Percentiles rank a stretch among this genome's conserved stretches.
These are phyloP conservation scores for Plasmodium ovale DNA, from an alignment of 169 alveolate genomes.

Conservation along the genomic window DNA sequence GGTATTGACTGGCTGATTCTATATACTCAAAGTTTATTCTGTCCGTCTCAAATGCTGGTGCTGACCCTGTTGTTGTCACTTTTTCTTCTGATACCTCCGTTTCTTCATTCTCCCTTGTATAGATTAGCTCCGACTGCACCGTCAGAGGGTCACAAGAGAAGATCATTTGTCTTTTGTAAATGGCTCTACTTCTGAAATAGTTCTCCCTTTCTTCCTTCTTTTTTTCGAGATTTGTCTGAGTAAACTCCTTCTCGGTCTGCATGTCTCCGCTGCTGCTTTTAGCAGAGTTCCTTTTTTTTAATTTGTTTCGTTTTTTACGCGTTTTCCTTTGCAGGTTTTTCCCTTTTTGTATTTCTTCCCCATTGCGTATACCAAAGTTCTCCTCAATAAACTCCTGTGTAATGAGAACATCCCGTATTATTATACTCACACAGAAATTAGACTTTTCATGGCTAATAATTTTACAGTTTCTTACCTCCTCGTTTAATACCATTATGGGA, in stretches of 20 bases:
- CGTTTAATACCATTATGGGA: conserved; percentile 73
- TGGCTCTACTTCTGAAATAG: conserved; percentile 50
- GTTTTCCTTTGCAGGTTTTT: not conserved
- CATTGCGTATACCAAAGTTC: not conserved
- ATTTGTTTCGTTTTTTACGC: not conserved
- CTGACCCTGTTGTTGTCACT: no score
- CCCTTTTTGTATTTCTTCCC: conserved; percentile 5
- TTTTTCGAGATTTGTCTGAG: not conserved
- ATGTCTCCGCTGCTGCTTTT: not conserved
- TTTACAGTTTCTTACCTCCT: conserved; percentile 55
- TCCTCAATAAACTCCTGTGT: conserved; percentile 61
- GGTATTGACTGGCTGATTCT: conserved; percentile 74
- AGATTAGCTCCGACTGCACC: conserved; percentile 81
- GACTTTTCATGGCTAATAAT: conserved; percentile 48
- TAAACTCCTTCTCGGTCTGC: not conserved
- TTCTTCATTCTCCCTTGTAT: conserved; percentile 13
- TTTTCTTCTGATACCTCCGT: not conserved
- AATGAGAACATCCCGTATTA: conserved; percentile 58
- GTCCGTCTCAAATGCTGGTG: no score
- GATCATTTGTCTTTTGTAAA: conserved; percentile 83
- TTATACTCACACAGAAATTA: conserved; percentile 19
- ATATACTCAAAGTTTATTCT: conserved; percentile 41
- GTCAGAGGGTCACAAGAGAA: conserved; percentile 84
- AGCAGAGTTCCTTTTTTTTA: not conserved
- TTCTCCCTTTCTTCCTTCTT: conserved; percentile 7